phyloP scores from a whole-genome alignment of 345 rosid species.

The Bretschneidera sinensis region DNA sequence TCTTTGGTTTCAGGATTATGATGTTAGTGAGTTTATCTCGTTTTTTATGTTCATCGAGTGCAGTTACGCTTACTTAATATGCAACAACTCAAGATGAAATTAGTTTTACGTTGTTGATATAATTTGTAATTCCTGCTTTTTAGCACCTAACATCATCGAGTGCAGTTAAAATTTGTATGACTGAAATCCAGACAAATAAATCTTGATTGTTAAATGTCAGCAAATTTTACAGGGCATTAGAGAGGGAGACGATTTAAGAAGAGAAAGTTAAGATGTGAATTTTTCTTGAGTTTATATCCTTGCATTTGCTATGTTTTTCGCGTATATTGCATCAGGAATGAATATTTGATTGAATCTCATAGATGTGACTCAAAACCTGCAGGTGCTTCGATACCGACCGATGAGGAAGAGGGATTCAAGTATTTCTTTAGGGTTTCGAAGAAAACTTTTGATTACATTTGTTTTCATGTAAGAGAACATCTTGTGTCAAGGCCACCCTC shows the following conservation, averaged over 20 bases:
- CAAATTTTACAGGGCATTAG: background rate
- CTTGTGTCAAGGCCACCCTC: slow-evolving; percentile 92
- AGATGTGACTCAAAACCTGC: slow-evolving; percentile 15
- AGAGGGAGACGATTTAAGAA: background rate
- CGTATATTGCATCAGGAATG: slow-evolving; percentile 1
- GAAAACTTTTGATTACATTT: slow-evolving; percentile 78
- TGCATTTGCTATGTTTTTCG: too few species aligned
- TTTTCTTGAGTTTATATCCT: too few species aligned
- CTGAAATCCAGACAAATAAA: background rate
- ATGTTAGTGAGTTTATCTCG: background rate
- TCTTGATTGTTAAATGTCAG: background rate
- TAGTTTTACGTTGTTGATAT: background rate
- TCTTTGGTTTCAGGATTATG: background rate
- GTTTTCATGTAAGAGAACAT: slow-evolving; percentile 84
- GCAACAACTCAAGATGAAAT: too few species aligned
- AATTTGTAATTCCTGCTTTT: background rate
- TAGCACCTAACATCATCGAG: background rate
- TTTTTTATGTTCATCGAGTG: background rate
- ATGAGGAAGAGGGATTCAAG: slow-evolving; percentile 89
- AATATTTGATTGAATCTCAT: slow-evolving; percentile 7
- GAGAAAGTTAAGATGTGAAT: background rate
- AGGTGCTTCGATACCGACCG: slow-evolving; percentile 39
- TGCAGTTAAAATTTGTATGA: background rate
- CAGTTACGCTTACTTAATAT: background rate
- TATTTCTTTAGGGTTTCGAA: slow-evolving; percentile 80